Evolutionary conservation across 768 basidiomycete species (phyloP).

Genomic region (Boletus pseudo-olivaceus): DNA sequence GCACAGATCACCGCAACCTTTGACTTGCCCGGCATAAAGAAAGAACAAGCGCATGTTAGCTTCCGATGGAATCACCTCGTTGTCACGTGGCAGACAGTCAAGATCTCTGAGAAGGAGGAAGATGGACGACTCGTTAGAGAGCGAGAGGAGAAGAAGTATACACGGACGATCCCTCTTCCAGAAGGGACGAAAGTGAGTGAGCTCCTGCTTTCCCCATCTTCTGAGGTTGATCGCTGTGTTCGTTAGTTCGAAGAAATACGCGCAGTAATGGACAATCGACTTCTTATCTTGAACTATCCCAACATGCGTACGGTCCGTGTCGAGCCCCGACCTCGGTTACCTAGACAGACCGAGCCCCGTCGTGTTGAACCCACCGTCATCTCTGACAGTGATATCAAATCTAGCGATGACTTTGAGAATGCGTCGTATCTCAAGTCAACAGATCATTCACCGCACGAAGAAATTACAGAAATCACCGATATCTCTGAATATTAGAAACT

Average conservation of each 20-base stretch:
- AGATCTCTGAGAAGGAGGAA: conserved; percentile 60
- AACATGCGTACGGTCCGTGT: conserved; percentile 36
- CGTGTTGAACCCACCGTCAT: conserved; percentile 32
- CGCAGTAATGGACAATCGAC: conserved; percentile 60
- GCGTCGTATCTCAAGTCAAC: conserved; percentile 24
- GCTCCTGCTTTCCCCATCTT: not conserved
- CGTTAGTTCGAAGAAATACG: conserved; percentile 70
- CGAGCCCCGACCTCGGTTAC: conserved; percentile 26
- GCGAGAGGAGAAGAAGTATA: conserved; percentile 57
- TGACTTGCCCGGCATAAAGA: conserved; percentile 64
- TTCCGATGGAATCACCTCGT: conserved; percentile 60
- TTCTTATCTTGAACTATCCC: conserved; percentile 64
- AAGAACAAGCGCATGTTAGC: conserved; percentile 74
- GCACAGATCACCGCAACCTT: conserved; percentile 61
- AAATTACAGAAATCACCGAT: conserved; percentile 25
- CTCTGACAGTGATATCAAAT: conserved; percentile 28
- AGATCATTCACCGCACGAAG: conserved; percentile 23
- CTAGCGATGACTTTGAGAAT: conserved; percentile 27
- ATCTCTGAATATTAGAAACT: conserved; percentile 31
- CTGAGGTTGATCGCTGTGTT: not conserved
- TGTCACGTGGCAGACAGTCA: conserved; percentile 63
- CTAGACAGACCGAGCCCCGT: conserved; percentile 29
- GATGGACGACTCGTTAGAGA: conserved; percentile 60
- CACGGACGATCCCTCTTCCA: conserved; percentile 66
- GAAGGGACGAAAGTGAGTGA: conserved; percentile 64